Base-by-base conservation (phyloP, 2,329 filamentous ascomycete genomes). In the Alternaria longipes region DNA sequence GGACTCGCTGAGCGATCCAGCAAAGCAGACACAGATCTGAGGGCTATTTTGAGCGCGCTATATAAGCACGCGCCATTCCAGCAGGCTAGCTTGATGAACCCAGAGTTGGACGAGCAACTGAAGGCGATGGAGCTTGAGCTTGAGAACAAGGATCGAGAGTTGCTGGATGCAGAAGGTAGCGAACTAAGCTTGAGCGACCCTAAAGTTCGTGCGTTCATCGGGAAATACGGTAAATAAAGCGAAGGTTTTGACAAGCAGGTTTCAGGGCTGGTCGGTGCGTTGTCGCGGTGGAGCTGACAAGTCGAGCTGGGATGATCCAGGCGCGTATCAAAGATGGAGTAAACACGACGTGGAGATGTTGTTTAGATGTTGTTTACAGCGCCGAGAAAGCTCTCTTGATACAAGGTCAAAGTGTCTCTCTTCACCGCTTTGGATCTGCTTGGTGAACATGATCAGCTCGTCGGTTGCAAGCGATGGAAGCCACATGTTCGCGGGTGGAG, bases 91-190 rank as follows among this genome's bases (percentile, higher is more conserved):
- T 56, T 78, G 56, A 67, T 64, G 1, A 62, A 74, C 45, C 41
- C 65, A 12, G 66, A 64, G 34, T 42, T 77, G 40, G 74, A 80
- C 30, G 66, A 63, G 5, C 67, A 72, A 24, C 20, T 83, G 56
- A 75, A 76, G 26, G 62, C 61, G 14, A 68, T 82, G 61, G 80
- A 82, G 59, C 59, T 59, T 32, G 69, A 76, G 24, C 75, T 82
- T 36, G 77, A 80, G 60, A 66, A 67, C 5, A 68, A 79, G 20
- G 79, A 80, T 20, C 66, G 74, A n/a, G 69, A 77, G 46, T 72
- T 83, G 67, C 28, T 82, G 36, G 71, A 68, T 18, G 77, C 69
- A 24, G 77, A 79, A 58, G 64, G 70, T 22, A 74, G 66, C 49
- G 69, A 76, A 60, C 53, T 79, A 45, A 73, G 66, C 20, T 55